A percentile compares a stretch with the other conserved stretches of the same genome.
Evolutionary conservation across 2,329 filamentous ascomycete genomes (phyloP).

Genomic region (Fusarium domesticum): DNA sequence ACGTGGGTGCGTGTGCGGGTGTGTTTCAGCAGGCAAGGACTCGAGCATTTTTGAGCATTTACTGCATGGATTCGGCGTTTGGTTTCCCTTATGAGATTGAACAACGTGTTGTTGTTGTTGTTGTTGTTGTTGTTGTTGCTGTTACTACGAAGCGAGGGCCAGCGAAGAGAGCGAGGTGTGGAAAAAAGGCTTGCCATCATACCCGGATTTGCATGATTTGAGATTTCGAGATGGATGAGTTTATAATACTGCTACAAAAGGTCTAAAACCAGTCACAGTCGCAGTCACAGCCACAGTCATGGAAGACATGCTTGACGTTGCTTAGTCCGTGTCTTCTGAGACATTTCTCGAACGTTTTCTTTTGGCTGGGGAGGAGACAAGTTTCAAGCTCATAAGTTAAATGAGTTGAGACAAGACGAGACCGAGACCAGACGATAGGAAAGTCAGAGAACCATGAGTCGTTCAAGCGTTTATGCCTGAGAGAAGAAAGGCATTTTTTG

Average conservation of each 20-base stretch:
- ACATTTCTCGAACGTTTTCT: not conserved
- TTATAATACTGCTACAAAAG: conserved; percentile 17
- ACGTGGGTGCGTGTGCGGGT: conserved; percentile 1
- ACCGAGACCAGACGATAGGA: too few species aligned
- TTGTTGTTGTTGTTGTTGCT: not conserved
- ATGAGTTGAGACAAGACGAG: not conserved
- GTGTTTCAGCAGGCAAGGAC: conserved; percentile 17
- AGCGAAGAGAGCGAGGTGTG: not conserved
- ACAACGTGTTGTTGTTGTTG: not conserved
- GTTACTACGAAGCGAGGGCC: conserved; percentile 15
- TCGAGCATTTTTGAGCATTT: conserved; percentile 22
- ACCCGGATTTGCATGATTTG: conserved; percentile 31
- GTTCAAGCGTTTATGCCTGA: too few species aligned
- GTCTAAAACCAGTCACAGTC: conserved; percentile 9
- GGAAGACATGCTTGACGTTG: not conserved
- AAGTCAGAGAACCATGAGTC: too few species aligned
- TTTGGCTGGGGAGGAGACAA: not conserved
- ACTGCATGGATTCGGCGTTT: conserved; percentile 31
- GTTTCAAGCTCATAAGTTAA: not conserved
- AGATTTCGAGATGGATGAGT: conserved; percentile 26
- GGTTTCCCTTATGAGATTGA: conserved; percentile 25
- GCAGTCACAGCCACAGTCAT: not conserved
- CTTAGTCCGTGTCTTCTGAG: not conserved
- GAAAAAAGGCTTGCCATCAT: conserved; percentile 24
- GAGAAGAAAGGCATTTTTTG: not conserved